phyloP scores from a whole-genome alignment of 331 rosid species.

The Malus hybrid region DNA sequence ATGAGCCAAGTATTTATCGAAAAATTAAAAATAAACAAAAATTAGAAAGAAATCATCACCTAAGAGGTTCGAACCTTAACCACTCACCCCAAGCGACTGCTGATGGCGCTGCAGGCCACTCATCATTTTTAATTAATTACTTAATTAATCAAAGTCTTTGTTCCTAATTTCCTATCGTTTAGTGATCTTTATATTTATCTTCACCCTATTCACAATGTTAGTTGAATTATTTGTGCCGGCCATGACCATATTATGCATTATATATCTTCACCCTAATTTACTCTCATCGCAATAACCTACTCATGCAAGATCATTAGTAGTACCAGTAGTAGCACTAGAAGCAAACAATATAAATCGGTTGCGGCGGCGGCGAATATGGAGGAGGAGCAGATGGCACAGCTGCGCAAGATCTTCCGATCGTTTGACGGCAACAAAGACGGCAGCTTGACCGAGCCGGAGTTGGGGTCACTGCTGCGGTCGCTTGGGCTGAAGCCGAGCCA shows the following conservation, averaged over 20 bases:
- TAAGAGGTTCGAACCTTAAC: conserved; percentile 90
- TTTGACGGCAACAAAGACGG: conserved; percentile 73
- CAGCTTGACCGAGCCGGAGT: conserved; percentile 64
- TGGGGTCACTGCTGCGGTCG: conserved; percentile 59
- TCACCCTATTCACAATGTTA: no score
- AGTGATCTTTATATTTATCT: no score
- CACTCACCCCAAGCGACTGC: conserved; percentile 88
- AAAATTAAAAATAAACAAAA: no score
- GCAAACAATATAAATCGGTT: neutral
- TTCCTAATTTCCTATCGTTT: no score
- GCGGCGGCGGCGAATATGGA: conserved; percentile 34
- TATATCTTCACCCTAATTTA: no score
- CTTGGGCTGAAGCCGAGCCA: conserved; percentile 60
- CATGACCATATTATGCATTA: no score
- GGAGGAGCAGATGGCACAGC: conserved; percentile 57
- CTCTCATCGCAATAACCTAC: no score
- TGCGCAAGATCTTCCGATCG: conserved; percentile 57
- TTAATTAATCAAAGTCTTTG: no score
- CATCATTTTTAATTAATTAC: no score
- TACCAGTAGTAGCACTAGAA: neutral
- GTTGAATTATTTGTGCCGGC: no score
- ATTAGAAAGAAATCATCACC: conserved; percentile 26
- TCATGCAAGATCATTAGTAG: neutral
- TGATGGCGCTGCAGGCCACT: neutral
- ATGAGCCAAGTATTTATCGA: no score